Evolutionary conservation across 345 rosid species (phyloP).

Genomic region (Salix exigua): DNA sequence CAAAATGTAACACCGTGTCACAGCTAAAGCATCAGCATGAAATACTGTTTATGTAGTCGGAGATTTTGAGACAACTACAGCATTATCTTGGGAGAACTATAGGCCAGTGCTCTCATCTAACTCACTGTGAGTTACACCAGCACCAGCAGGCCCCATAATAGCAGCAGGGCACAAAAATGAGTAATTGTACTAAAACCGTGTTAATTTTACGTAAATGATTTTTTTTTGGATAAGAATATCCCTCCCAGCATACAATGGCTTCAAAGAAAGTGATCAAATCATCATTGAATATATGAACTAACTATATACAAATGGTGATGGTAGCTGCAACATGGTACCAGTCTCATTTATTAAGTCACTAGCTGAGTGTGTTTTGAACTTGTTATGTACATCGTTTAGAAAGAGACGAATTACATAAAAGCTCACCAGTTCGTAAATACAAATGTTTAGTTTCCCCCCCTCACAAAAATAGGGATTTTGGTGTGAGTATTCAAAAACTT

Average conservation of each 20-base stretch:
- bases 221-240: background rate
- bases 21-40: too few relatives aligned
- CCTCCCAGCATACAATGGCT: background rate
- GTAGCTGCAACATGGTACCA: background rate
- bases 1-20: too few relatives aligned
- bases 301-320: background rate
- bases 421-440: slow-evolving; percentile 87
- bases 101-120: too few relatives aligned
- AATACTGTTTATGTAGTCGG: too few relatives aligned
- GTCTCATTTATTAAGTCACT: background rate
- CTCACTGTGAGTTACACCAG: too few relatives aligned
- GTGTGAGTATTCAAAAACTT: background rate
- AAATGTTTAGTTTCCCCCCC: slow-evolving; percentile 78
- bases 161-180: too few relatives aligned
- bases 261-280: background rate
- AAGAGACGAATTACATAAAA: background rate
- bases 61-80: too few relatives aligned
- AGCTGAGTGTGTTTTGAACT: background rate
- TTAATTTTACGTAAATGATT: too few relatives aligned
- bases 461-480: slow-evolving; percentile 13
- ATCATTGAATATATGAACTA: background rate
- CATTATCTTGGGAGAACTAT: too few relatives aligned
- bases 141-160: too few relatives aligned
- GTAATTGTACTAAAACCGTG: too few relatives aligned
- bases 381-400: background rate